Evolutionary conservation across 164 flowering plant species (phyloP).

Genomic region (Echeveria elegans): DNA sequence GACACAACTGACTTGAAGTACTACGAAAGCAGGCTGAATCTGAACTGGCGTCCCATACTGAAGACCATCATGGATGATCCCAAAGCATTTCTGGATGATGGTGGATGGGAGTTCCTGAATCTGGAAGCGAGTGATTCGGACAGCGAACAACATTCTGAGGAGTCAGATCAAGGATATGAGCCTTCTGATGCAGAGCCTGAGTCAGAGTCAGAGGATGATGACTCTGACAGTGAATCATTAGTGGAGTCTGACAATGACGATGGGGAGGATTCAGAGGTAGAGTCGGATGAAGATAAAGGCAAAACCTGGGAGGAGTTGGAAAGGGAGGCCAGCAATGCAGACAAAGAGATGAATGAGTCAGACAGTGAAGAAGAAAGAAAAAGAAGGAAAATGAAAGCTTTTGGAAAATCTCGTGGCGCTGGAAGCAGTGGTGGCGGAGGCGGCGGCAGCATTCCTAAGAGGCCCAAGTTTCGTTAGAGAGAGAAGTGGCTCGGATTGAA

Average conservation of each 20-base stretch:
- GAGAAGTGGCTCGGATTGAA: not conserved
- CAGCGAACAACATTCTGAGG: slow-evolving; percentile 41
- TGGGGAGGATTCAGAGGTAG: slow-evolving; percentile 59
- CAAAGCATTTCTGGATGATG: slow-evolving; percentile 56
- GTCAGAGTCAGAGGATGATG: slow-evolving; percentile 60
- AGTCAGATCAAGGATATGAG: slow-evolving; percentile 60
- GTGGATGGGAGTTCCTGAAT: slow-evolving; percentile 87
- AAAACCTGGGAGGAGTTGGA: slow-evolving; percentile 90
- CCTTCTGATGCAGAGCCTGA: slow-evolving; percentile 48
- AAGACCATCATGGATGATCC: slow-evolving; percentile 76
- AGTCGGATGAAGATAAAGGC: slow-evolving; percentile 59
- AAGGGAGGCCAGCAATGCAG: slow-evolving; percentile 83
- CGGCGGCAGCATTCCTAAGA: not conserved
- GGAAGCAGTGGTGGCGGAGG: slow-evolving; percentile 14
- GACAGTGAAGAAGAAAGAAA: slow-evolving; percentile 78
- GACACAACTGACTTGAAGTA: slow-evolving; percentile 73
- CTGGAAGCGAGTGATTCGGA: slow-evolving; percentile 77
- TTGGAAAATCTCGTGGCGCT: slow-evolving; percentile 46
- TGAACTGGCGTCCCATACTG: slow-evolving; percentile 67
- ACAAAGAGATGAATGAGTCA: slow-evolving; percentile 55
- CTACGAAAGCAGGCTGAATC: slow-evolving; percentile 71
- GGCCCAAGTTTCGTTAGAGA: not conserved
- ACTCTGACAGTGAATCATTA: slow-evolving; percentile 51
- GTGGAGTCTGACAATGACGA: slow-evolving; percentile 85
- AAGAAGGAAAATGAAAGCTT: slow-evolving; percentile 62